Evolutionary conservation across 2,329 filamentous ascomycete species (phyloP).

Genomic region (Xylariaceae sp.): DNA sequence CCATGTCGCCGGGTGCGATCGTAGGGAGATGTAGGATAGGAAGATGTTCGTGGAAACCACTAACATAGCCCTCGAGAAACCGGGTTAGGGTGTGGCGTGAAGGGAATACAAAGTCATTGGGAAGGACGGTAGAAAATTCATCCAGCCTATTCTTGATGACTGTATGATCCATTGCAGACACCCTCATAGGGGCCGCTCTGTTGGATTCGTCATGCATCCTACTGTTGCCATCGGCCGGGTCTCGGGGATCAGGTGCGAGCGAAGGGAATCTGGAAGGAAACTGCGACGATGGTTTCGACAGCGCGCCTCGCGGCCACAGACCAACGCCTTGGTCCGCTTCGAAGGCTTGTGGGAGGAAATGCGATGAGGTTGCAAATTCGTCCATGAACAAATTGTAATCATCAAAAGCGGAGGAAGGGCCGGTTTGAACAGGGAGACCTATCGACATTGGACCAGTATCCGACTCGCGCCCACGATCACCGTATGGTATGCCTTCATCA

Average conservation of each 20-base stretch:
- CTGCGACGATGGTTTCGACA: constrained; percentile 56
- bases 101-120: constrained; percentile 69
- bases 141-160: constrained; percentile 64
- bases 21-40: constrained; percentile 72
- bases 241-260: constrained; percentile 58
- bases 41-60: constrained; percentile 65
- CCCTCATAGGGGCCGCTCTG: constrained; percentile 50
- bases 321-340: constrained; percentile 60
- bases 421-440: constrained; percentile 47
- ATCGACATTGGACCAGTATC: constrained; percentile 51
- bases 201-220: constrained; percentile 50
- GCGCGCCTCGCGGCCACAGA: constrained; percentile 54
- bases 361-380: constrained; percentile 59
- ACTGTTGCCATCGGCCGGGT: constrained; percentile 45
- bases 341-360: constrained; percentile 61
- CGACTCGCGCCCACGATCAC: constrained; percentile 54
- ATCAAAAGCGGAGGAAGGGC: constrained; percentile 51
- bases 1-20: constrained; percentile 66
- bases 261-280: constrained; percentile 62
- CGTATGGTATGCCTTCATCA: constrained; percentile 55
- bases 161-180: constrained; percentile 60
- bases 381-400: constrained; percentile 66
- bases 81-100: constrained; percentile 71
- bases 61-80: constrained; percentile 73
- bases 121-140: constrained; percentile 65